Base-by-base conservation (phyloP, 2,329 filamentous ascomycete genomes). In the Alternaria tenuissima region DNA sequence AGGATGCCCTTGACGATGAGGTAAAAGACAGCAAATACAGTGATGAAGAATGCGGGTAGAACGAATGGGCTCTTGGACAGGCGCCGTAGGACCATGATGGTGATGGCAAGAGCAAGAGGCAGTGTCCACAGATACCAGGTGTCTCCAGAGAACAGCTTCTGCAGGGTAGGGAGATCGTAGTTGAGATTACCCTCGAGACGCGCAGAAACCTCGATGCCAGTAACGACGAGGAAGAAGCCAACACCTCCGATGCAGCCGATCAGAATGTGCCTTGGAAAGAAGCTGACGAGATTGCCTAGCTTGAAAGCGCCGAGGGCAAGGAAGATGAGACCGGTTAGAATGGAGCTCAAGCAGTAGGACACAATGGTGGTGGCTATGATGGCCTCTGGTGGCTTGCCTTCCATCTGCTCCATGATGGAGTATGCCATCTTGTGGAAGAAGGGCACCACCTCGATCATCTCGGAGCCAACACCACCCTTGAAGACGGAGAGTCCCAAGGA, bases 341-440 rank as follows among this genome's bases (percentile, higher is more conserved):
- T 87, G 2, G 95, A 94, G 79, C 94, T 98, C 62, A 94, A 81
- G 0, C 94, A 91, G 76, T 96, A 99, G 1, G 95, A 88, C 2
- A 94, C 89, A 70, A 99, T 97, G 3, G 94, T 97, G 0, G 95
- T 99, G 30, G 95, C 94, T 65, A 97, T 91, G 47, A 99, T 90
- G 3, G 93, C 91, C 69, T 95, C 89, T 1, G 91, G 88, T 26
- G 95, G 89, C 20, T 94, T 89, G 63, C 91, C 87, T 16, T 94
- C 92, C 65, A 99, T 89, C 43, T 86, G 84, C 14, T 84, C 83
- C 66, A 95, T 88, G 74, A 98, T 97, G 30, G 91, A 94, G 64
- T 90, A 89, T 0, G 95, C 94, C 94, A 99, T 99, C 73, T 94
- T 96, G 81, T 99, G 95, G 77, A 99, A 98, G 81, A 99, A 99